phyloP scores from a whole-genome alignment of 1,284 basidiomycete species.

The Afroboletus lepidellus region DNA sequence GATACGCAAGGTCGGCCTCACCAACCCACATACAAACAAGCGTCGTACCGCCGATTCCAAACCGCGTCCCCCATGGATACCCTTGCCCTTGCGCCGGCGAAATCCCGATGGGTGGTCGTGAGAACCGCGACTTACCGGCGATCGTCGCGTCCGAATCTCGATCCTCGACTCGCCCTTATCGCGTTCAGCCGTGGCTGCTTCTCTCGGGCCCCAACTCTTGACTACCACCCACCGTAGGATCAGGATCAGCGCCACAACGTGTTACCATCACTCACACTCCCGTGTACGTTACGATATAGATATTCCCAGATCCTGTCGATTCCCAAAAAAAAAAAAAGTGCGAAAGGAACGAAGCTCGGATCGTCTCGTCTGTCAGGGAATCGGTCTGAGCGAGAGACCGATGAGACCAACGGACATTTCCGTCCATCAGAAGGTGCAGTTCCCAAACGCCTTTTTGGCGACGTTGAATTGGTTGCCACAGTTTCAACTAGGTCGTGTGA shows the following conservation, averaged over 20 bases:
- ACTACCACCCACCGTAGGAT: conserved; percentile 12
- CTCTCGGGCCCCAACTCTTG: neutral
- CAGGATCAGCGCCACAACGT: conserved; percentile 8
- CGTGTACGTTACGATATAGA: conserved; percentile 7
- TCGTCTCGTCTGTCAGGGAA: neutral
- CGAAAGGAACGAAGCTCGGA: neutral
- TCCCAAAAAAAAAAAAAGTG: too few relatives aligned
- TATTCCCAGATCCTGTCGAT: conserved; percentile 11
- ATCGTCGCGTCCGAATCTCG: conserved; percentile 1
- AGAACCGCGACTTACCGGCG: conserved; percentile 15
- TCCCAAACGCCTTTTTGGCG: neutral
- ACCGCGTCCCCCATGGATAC: conserved; percentile 47
- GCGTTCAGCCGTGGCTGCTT: conserved; percentile 2
- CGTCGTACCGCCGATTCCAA: conserved; percentile 27
- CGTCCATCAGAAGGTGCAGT: conserved; percentile 3
- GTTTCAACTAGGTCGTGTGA: conserved; percentile 1
- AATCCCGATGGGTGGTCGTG: conserved; percentile 52
- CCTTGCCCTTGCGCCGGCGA: conserved; percentile 55
- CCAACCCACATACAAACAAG: conserved; percentile 34
- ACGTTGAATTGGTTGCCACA: conserved; percentile 11
- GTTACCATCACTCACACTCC: conserved; percentile 12
- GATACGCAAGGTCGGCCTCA: conserved; percentile 55
- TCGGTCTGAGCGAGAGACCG: neutral
- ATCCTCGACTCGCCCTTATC: conserved; percentile 14
- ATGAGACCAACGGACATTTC: conserved; percentile 14